Percentiles rank a stretch among this genome's conserved stretches.
phyloP scores from a whole-genome alignment of 495 filamentous ascomycete genomes.

The Echria macrotheca region DNA sequence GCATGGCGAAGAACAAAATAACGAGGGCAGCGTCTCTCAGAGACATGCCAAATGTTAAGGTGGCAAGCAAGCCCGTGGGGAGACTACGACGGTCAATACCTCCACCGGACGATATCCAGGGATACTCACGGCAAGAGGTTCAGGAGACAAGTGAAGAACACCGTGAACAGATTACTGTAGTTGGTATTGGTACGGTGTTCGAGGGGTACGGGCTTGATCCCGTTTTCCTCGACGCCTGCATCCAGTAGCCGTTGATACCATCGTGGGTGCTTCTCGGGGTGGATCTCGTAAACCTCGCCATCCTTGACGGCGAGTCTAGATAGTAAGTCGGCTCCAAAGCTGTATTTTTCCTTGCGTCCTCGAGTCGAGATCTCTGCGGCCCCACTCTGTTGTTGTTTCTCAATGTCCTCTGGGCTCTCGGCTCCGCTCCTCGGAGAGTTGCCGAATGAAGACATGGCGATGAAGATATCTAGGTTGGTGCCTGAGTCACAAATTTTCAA shows the following conservation, averaged over 20 bases:
- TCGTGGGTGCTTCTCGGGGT: constrained; percentile 26
- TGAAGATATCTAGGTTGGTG: not conserved
- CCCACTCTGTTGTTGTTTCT: constrained; percentile 5
- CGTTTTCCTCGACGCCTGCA: constrained; percentile 45
- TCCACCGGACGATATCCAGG: not conserved
- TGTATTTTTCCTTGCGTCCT: not conserved
- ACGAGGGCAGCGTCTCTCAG: constrained; percentile 50
- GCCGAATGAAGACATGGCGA: not conserved
- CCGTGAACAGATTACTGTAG: constrained; percentile 47
- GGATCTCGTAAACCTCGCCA: constrained; percentile 29
- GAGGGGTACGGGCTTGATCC: constrained; percentile 49
- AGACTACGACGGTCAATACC: constrained; percentile 26
- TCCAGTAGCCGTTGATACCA: constrained; percentile 42
- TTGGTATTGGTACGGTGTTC: constrained; percentile 45
- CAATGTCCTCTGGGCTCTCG: constrained; percentile 1
- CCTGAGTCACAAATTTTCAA: not conserved
- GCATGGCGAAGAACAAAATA: constrained; percentile 52
- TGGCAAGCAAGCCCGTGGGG: constrained; percentile 50
- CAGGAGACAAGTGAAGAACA: constrained; percentile 41
- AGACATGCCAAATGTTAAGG: constrained; percentile 43
- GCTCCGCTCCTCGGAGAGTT: not conserved
- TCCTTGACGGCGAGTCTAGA: constrained; percentile 25
- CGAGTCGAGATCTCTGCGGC: not conserved
- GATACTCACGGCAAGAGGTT: constrained; percentile 38
- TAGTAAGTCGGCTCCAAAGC: not conserved